Evolutionary conservation across 2,329 filamentous ascomycete species (phyloP).

Genomic region (Septoria petroselini): DNA sequence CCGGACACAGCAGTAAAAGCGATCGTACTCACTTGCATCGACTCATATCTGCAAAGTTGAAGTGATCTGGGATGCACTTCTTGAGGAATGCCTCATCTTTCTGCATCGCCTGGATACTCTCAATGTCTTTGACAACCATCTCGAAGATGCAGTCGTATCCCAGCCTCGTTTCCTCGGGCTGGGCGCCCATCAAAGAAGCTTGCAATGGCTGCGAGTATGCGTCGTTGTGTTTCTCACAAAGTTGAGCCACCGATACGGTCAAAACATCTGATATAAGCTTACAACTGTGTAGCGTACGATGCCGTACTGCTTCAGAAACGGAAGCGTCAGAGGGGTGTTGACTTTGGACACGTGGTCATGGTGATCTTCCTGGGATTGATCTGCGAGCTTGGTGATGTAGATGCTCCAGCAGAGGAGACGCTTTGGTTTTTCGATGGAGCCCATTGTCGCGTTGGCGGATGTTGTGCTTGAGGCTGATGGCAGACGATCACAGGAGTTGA

Average conservation of each 20-base stretch:
- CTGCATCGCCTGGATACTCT: constrained; percentile 13
- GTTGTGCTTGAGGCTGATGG: too few relatives aligned
- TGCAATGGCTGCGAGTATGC: constrained; percentile 6
- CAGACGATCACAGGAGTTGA: too few relatives aligned
- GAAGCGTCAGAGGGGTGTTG: constrained; percentile 17
- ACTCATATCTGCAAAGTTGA: constrained; percentile 13
- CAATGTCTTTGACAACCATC: constrained; percentile 14
- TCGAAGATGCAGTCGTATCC: constrained; percentile 4
- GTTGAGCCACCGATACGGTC: too few relatives aligned
- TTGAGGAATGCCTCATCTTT: constrained; percentile 15
- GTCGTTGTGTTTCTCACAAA: constrained; percentile 20
- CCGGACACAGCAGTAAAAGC: too few relatives aligned
- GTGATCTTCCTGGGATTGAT: constrained; percentile 9
- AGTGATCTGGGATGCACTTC: constrained; percentile 14
- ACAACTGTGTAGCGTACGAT: constrained; percentile 16
- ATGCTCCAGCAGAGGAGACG: constrained; percentile 15
- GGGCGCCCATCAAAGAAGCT: constrained; percentile 5
- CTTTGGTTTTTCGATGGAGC: constrained; percentile 7
- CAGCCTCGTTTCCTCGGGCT: constrained; percentile 6
- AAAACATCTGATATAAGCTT: too few relatives aligned
- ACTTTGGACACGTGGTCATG: constrained; percentile 13
- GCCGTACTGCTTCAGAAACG: constrained; percentile 17
- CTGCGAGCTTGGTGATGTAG: constrained; percentile 9
- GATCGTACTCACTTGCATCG: constrained; percentile 12
- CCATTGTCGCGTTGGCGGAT: constrained; percentile 4